Conservation (phyloP, 306 rosid genomes). For the Acacia crassicarpa region DNA sequence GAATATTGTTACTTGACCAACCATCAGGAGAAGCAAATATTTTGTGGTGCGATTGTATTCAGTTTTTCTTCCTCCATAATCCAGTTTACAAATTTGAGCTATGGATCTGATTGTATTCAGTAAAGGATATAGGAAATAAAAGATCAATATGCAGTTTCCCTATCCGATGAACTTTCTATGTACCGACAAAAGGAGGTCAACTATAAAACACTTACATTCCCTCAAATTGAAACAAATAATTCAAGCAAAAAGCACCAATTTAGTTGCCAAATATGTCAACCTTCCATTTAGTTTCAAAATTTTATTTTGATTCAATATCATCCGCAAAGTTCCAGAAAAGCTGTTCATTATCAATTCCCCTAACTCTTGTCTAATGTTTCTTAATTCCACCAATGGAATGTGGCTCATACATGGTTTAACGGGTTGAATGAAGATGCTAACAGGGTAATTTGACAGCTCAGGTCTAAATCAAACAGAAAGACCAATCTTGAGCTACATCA, state of each 20-base stretch:
- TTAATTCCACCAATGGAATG: not conserved
- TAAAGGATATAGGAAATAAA: not conserved
- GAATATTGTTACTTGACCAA: not conserved
- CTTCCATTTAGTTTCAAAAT: not conserved
- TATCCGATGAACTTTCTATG: not conserved
- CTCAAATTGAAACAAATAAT: not conserved
- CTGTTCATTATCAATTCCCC: not conserved
- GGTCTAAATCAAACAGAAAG: not conserved
- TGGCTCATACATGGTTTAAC: not conserved
- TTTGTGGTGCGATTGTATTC: slow-evolving; percentile 2
- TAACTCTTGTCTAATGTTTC: not conserved
- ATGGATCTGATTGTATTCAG: not conserved
- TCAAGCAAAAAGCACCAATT: not conserved
- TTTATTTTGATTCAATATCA: not conserved
- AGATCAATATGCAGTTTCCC: not conserved
- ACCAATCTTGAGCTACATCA: not conserved
- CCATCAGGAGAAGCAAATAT: not conserved
- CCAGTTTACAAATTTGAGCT: not conserved
- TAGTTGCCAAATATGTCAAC: not conserved
- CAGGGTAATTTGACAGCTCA: not conserved
- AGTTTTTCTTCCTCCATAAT: slow-evolving; percentile 3
- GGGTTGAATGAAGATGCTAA: not conserved
- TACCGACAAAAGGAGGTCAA: not conserved
- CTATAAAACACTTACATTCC: not conserved
- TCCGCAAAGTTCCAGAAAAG: not conserved